Percentiles rank a stretch among this genome's conserved stretches.
These are phyloP conservation scores for Lepidium campestre DNA, from an alignment of 441 rosid species.

Conservation along the genomic window DNA sequence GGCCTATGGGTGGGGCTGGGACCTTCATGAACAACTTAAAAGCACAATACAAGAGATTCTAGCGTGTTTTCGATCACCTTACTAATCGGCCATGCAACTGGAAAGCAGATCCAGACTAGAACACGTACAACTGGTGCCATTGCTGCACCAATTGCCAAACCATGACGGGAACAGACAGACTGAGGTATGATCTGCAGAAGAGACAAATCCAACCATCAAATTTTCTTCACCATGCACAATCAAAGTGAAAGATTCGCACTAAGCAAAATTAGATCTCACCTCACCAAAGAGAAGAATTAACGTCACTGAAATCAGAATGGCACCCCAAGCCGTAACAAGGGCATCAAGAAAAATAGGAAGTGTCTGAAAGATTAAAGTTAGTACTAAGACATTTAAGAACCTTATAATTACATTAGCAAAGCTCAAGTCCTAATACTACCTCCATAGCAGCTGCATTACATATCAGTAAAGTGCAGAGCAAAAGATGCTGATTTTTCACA, in stretches of 20 bases:
- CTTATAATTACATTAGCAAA: neutral
- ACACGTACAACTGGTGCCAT: conserved; percentile 62
- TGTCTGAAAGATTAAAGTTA: conserved; percentile 26
- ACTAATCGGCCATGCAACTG: conserved; percentile 81
- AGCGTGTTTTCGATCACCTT: conserved; percentile 37
- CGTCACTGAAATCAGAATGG: conserved; percentile 53
- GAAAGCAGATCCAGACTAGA: conserved; percentile 68
- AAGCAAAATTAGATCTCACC: conserved; percentile 28
- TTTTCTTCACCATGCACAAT: neutral
- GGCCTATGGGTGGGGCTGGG: neutral
- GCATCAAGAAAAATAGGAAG: conserved; percentile 52
- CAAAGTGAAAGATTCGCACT: neutral
- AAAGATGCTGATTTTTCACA: conserved; percentile 88
- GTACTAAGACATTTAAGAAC: neutral
- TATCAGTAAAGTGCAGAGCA: conserved; percentile 87
- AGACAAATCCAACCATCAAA: neutral
- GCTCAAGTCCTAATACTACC: conserved; percentile 31
- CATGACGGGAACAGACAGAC: conserved; percentile 68
- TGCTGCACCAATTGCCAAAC: conserved; percentile 70
- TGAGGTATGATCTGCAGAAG: conserved; percentile 67
- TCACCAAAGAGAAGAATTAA: conserved; percentile 52
- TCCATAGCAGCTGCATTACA: too few relatives aligned
- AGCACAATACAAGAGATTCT: neutral
- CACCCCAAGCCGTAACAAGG: conserved; percentile 56
- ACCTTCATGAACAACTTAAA: neutral